phyloP scores from a whole-genome alignment of 768 basidiomycete genomes.

The Russula olivacea region DNA sequence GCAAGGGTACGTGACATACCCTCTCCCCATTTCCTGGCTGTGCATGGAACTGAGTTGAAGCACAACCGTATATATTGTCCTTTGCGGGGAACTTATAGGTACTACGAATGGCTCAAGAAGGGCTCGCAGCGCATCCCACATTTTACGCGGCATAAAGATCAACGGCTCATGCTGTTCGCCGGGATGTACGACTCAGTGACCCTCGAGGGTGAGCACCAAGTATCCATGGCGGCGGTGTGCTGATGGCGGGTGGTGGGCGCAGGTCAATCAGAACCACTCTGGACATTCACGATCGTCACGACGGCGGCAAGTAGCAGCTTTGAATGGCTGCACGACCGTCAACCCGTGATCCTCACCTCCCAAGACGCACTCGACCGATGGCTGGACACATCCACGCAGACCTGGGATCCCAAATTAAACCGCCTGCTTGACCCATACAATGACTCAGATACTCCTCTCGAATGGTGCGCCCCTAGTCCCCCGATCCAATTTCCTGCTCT shows the following conservation, averaged over 20 bases:
- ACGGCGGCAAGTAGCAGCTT: conserved; percentile 65
- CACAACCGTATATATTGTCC: too few species aligned
- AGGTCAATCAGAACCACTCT: conserved; percentile 55
- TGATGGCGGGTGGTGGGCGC: not conserved
- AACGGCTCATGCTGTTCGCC: conserved; percentile 72
- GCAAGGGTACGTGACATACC: conserved; percentile 48
- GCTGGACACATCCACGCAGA: conserved; percentile 69
- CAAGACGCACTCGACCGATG: conserved; percentile 58
- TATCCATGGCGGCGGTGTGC: too few species aligned
- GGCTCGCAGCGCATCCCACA: conserved; percentile 76
- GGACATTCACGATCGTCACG: conserved; percentile 89
- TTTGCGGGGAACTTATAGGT: conserved; percentile 40
- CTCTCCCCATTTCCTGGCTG: too few species aligned
- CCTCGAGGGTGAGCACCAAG: conserved; percentile 47
- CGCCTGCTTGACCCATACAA: conserved; percentile 57
- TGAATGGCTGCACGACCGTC: conserved; percentile 87
- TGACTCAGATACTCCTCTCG: conserved; percentile 45
- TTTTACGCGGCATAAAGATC: conserved; percentile 65
- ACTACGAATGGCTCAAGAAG: conserved; percentile 93
- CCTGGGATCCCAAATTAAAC: conserved; percentile 57
- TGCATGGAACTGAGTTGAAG: too few species aligned
- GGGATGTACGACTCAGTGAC: conserved; percentile 75
- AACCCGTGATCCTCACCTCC: conserved; percentile 71
- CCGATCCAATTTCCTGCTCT: not conserved
- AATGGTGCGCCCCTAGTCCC: conserved; percentile 45